Conservation (phyloP, 1,284 basidiomycete genomes). For the Fomitopsis palustris region DNA sequence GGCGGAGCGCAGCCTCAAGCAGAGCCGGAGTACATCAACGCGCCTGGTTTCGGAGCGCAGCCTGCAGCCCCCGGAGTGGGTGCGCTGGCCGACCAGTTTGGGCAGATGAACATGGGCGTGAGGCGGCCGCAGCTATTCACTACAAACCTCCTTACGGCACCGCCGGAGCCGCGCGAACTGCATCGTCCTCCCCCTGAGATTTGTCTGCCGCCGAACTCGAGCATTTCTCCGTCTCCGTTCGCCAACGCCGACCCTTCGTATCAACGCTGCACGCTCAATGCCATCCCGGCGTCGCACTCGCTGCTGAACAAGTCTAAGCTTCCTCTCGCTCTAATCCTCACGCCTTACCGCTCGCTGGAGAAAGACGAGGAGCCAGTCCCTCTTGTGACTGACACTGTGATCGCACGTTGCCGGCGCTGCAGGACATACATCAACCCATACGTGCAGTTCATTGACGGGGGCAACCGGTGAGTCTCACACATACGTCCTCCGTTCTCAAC, state of each 20-base stretch:
- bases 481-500: background rate
- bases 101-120: slow-evolving; percentile 77
- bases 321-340: slow-evolving; percentile 88
- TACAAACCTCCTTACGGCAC: slow-evolving; percentile 85
- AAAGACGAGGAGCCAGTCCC: slow-evolving; percentile 24
- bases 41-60: slow-evolving; percentile 41
- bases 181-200: slow-evolving; percentile 85
- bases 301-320: slow-evolving; percentile 92
- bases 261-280: slow-evolving; percentile 90
- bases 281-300: slow-evolving; percentile 90
- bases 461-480: slow-evolving; percentile 67
- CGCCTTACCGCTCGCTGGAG: slow-evolving; percentile 80
- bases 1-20: slow-evolving; percentile 32
- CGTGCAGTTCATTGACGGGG: slow-evolving; percentile 97
- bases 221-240: slow-evolving; percentile 76
- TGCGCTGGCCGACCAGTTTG: slow-evolving; percentile 81
- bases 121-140: slow-evolving; percentile 77
- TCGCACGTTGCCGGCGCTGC: slow-evolving; percentile 96
- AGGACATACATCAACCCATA: slow-evolving; percentile 99
- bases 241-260: slow-evolving; percentile 91
- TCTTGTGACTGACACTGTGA: slow-evolving; percentile 76
- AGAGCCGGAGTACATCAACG: slow-evolving; percentile 61
- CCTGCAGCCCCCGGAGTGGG: slow-evolving; percentile 60
- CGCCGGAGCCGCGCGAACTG: slow-evolving; percentile 86
- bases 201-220: slow-evolving; percentile 79